Evolutionary conservation across 805 yeast genomes (phyloP), one percentile per base, ranked within the genome.

Genomic region (Saccharomycopsis microspora): DNA sequence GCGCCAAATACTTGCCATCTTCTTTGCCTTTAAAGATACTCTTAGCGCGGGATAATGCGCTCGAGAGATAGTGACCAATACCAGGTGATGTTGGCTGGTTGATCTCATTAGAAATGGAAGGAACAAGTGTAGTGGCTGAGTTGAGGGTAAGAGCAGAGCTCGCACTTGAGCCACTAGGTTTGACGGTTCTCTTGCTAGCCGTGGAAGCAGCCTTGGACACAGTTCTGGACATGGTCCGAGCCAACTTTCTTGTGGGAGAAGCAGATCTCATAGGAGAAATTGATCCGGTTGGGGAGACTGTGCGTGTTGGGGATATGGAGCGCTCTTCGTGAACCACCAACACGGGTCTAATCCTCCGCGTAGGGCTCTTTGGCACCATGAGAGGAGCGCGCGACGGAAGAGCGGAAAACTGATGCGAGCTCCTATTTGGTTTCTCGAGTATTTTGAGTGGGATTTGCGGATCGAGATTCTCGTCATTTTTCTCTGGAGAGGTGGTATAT

Each of bases 1-100:
- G 41, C 41, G 11, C 11, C 41, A 39, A 8, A 39, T 11, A n/a
- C 29, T 19, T 39, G 41, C 19, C 11, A n/a, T 8, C 19, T 19
- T 19, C 19, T 19, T 19, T 27, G 32, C 43, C 47, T 36, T 48
- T 45, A 44, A 51, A 51, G n/a, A 51, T 48, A 35, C 54, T 48
- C 40, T 49, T 48, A 4, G 54, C 49, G 4, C 45, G 38, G 32
- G 36, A 48, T 11, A 42, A 11, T 4, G 47, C 47, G 29, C 11
- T 37, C 19, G 53, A 43, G 35, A 49, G 43, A 36, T 35, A 33
- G n/a, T 47, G 45, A 27, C 46, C 42, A 5, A 49, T 8, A 31
- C 46, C 46, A 5, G 45, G 47, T 5, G 52, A 49, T 5, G 40
- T 11, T 31, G 11, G 37, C 11, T 45, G 42, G 5, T 42, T 31